Base-by-base conservation (phyloP, 768 basidiomycete genomes). In the Paxillus involutus region DNA sequence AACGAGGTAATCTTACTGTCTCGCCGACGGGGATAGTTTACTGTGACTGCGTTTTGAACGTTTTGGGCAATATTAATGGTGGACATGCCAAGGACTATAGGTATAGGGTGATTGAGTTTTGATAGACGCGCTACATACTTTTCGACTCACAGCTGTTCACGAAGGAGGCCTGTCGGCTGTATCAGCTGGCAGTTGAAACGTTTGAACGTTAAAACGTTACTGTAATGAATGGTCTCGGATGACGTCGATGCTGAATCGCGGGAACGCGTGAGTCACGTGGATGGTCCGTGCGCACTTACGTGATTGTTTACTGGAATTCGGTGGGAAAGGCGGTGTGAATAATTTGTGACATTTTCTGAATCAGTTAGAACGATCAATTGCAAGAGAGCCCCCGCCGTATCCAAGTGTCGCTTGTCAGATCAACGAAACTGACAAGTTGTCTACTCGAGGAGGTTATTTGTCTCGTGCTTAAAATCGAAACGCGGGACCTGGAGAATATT, bases 221-320 rank as follows among this genome's bases (percentile, higher is more conserved):
- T 24, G 40, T 17, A 12, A 39, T 51, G 39, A 14, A 26, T 6
- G 26, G 6, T 26, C 21, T 21, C 21, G 21, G 21, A 3, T 26
- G 26, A 26, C 26, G 26, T 26, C 6, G 26, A 26, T 5, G 26
- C 4, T 26, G 26, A 6, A 6, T 26, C 26, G 26, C 26, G 26
- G 26, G 26, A 9, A 41, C 47, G 44, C 53, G 50, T 42, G 35
- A 17, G 21, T 62, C 66, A 68, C 63, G 62, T 68, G 66, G 0
- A 0, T 66, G 66, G 67, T 63, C 67, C 57, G 67, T 68, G 67
- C 67, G 54, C 48, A 43, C 5, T 50, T 36, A 61, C 57, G 51
- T 49, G 40, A 45, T 57, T 53, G 65, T 60, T 64, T 57, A 66
- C 37, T 41, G 48, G 35, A 35, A 35, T 33, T 44, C 21, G 35